Percentiles rank a stretch among this genome's conserved stretches.
phyloP scores from a whole-genome alignment of 2,329 filamentous ascomycete species.

The Paracoccidioides brasiliensis region DNA sequence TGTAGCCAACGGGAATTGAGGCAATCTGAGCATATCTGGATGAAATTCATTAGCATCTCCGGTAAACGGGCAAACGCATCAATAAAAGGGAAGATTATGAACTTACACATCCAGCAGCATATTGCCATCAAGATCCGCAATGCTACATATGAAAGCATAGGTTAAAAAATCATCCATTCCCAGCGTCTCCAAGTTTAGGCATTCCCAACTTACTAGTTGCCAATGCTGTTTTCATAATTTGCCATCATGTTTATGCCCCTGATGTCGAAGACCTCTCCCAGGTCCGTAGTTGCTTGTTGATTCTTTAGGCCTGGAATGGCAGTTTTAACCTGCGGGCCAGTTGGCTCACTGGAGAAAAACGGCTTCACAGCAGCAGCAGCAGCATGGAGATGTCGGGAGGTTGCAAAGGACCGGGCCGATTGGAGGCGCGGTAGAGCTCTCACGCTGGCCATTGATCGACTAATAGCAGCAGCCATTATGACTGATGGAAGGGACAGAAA shows the following conservation, averaged over 20 bases:
- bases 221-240: conserved; percentile 59
- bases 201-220: conserved; percentile 53
- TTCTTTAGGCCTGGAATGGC: conserved; percentile 64
- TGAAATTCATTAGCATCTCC: not conserved
- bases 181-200: not conserved
- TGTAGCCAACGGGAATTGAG: conserved; percentile 85
- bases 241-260: conserved; percentile 72
- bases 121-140: conserved; percentile 40
- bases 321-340: conserved; percentile 41
- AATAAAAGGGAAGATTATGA: not conserved
- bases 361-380: conserved; percentile 23
- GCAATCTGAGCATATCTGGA: conserved; percentile 75
- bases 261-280: conserved; percentile 72
- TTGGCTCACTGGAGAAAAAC: conserved; percentile 48
- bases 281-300: conserved; percentile 53
- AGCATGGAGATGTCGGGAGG: not conserved
- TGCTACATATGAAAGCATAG: conserved; percentile 16
- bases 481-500: not conserved
- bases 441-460: conserved; percentile 25
- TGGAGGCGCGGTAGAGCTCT: conserved; percentile 23
- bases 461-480: conserved; percentile 25
- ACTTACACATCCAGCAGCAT: conserved; percentile 39
- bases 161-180: not conserved
- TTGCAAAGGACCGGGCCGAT: conserved; percentile 17
- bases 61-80: conserved; percentile 2